Evolutionary conservation across 441 rosid species (phyloP).

Genomic region (Pelargonium cotyledonis): DNA sequence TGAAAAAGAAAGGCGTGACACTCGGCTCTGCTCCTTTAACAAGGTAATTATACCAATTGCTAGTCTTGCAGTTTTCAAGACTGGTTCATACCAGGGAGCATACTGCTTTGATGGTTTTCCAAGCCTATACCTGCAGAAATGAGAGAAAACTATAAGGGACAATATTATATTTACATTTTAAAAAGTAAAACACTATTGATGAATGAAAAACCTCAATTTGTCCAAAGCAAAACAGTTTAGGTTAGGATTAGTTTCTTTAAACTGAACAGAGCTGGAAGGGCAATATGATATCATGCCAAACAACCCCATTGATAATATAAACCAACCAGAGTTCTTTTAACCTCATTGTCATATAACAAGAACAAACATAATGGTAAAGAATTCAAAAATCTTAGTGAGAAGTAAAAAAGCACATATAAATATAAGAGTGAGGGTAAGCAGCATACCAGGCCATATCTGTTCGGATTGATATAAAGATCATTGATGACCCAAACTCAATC

Average conservation of each 20-base stretch:
- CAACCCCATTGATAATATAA: background rate
- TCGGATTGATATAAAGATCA: constrained; percentile 49
- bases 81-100: constrained; percentile 62
- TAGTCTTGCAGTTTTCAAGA: constrained; percentile 54
- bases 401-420: background rate
- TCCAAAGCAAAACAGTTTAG: background rate
- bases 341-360: background rate
- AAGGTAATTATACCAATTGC: constrained; percentile 55
- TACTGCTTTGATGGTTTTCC: constrained; percentile 77
- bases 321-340: background rate
- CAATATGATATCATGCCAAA: constrained; percentile 3
- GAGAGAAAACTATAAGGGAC: background rate
- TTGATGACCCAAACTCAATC: constrained; percentile 59
- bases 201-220: background rate
- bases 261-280: background rate
- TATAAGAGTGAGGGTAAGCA: background rate
- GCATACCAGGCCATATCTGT: constrained; percentile 80
- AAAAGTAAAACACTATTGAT: background rate
- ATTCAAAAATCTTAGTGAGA: background rate
- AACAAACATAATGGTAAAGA: background rate
- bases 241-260: background rate
- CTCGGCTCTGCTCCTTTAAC: constrained; percentile 49
- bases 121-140: constrained; percentile 62
- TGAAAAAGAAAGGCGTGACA: constrained; percentile 51
- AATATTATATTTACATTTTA: background rate